Evolutionary conservation across 306 rosid genomes (phyloP), one percentile per base, ranked within the genome.

Genomic region (Glycine soja): DNA sequence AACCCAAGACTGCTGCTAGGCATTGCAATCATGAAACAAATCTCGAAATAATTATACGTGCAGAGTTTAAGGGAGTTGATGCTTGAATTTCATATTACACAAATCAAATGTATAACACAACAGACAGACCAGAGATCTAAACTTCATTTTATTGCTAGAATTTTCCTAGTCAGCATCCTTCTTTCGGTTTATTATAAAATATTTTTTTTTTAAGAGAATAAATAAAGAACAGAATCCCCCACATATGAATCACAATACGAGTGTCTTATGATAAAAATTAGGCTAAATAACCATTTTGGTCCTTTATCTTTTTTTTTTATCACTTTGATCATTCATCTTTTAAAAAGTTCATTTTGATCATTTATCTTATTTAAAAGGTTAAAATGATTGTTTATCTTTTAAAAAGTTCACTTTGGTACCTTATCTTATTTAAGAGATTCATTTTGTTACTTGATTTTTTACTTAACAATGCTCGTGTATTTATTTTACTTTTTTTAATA

Each of bases 151-250:
- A 15, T 42, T 42, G 52, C 7, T 8, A 16, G 30, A 66, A 40
- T 67, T 43, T 67, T 15, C 53, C 43, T 34, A 34, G 38, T 34
- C 38, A 34, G 38, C 38, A 34, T 34, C 38, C 38, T 34, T 34
- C 38, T 34, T 34, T 34, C 38, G 3, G 38, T 34, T 34, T 34
- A 34, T 34, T 34, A 34, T 34, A 34, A 34, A 24, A 24, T 24
- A 24, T 0, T 3, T 34, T 34, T 34, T 34, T 34, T 9, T 34
- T 32, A 6, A 36, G 52, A 32, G 76, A 32, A 52, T 14, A 72
- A 56, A 72, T 72, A 72, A 72, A 73, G 30, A 53, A 36, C 34
- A 73, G 16, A 48, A 47, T 50, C 61, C 40, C 34, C 32, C 11
- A 32, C 8, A n/a, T 24, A 46, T 13, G 43, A 70, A 70, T 50